Evolutionary conservation across 228 moss, liverwort and hornwort genomes (phyloP).

Genomic region (Sphagnum fallax): DNA sequence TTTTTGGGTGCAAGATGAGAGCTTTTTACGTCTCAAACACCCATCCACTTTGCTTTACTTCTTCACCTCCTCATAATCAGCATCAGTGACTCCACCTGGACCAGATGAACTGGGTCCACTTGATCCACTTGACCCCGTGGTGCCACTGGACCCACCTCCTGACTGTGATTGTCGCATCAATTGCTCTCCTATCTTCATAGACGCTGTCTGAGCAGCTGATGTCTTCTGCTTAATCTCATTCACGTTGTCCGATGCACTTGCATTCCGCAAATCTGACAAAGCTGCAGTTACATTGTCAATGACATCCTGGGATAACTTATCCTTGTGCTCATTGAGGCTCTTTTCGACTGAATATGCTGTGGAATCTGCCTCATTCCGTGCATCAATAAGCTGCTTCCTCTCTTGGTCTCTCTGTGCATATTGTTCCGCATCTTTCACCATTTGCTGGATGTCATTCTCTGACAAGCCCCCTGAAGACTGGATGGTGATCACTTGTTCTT

Average conservation of each 20-base stretch:
- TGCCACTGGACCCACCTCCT: slow-evolving; percentile 8
- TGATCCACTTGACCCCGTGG: slow-evolving; percentile 4
- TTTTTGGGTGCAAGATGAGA: too few relatives aligned
- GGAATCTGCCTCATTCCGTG: slow-evolving; percentile 37
- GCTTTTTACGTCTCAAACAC: not conserved
- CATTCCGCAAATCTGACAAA: slow-evolving; percentile 22
- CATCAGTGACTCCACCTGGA: slow-evolving; percentile 14
- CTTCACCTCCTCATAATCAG: slow-evolving; percentile 34
- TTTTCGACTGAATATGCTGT: slow-evolving; percentile 17
- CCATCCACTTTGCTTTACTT: not conserved
- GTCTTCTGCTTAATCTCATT: slow-evolving; percentile 16
- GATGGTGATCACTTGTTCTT: slow-evolving; percentile 39
- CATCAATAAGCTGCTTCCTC: slow-evolving; percentile 35
- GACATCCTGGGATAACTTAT: slow-evolving; percentile 25
- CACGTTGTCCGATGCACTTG: slow-evolving; percentile 16
- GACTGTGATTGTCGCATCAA: slow-evolving; percentile 5
- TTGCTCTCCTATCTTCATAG: slow-evolving; percentile 35
- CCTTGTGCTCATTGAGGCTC: slow-evolving; percentile 31
- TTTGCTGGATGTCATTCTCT: slow-evolving; percentile 30
- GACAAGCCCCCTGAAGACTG: slow-evolving; percentile 42
- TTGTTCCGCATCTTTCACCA: slow-evolving; percentile 36
- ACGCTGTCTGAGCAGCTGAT: slow-evolving; percentile 21
- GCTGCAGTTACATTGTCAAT: slow-evolving; percentile 16
- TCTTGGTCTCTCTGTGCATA: slow-evolving; percentile 36
- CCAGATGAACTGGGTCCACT: slow-evolving; percentile 1